Conservation (phyloP, 2,329 filamentous ascomycete genomes). For the Cercospora berteroae region DNA sequence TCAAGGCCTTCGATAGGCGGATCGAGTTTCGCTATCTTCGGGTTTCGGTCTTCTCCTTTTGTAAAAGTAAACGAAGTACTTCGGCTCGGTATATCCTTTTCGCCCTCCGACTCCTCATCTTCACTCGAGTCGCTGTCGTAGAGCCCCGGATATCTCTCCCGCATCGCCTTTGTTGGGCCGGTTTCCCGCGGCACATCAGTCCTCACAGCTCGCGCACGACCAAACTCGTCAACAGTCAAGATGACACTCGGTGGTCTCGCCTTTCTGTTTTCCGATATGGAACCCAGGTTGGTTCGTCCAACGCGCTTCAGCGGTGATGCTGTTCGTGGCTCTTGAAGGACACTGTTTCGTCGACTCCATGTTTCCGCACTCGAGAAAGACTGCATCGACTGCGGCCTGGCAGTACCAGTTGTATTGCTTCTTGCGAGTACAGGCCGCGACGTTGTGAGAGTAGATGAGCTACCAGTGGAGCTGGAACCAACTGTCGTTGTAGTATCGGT, state of each 20-base stretch:
- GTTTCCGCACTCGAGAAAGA: conserved; percentile 32
- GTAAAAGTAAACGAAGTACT: conserved; percentile 35
- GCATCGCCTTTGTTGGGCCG: conserved; percentile 38
- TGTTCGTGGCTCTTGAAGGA: conserved; percentile 42
- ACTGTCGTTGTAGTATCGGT: conserved; percentile 43
- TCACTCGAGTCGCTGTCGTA: conserved; percentile 43
- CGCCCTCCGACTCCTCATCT: conserved; percentile 30
- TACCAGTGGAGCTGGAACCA: conserved; percentile 35
- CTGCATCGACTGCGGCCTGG: conserved; percentile 27
- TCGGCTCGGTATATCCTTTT: conserved; percentile 31
- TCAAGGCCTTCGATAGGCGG: conserved; percentile 38
- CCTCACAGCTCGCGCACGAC: conserved; percentile 44
- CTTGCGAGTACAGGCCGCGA: conserved; percentile 38
- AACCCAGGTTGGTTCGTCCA: conserved; percentile 42
- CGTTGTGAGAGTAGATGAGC: conserved; percentile 10
- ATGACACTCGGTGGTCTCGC: conserved; percentile 43
- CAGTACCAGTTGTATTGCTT: conserved; percentile 47
- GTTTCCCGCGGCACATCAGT: conserved; percentile 31
- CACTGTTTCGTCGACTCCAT: conserved; percentile 31
- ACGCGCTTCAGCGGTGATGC: conserved; percentile 50
- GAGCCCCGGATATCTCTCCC: conserved; percentile 46
- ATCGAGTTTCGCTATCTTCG: conserved; percentile 37
- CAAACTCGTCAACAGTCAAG: conserved; percentile 47
- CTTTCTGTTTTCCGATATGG: conserved; percentile 47
- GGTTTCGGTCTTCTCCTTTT: conserved; percentile 30